Evolutionary conservation across 805 yeast species (phyloP).

Genomic region (Spathaspora sp.): DNA sequence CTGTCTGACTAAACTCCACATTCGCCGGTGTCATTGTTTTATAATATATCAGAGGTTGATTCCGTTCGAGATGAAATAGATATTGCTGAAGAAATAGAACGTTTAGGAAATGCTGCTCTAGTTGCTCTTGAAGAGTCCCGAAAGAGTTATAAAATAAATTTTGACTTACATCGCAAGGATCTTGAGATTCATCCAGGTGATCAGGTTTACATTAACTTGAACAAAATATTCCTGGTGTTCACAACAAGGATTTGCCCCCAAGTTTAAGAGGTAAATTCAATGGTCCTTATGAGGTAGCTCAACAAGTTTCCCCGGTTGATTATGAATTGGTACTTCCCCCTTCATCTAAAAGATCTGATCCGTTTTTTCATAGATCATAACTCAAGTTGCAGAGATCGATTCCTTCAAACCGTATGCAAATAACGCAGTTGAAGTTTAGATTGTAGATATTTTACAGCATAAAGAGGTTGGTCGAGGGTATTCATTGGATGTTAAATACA

Average conservation of each 20-base stretch:
- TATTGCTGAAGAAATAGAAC: not conserved
- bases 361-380: not conserved
- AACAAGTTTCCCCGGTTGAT: not conserved
- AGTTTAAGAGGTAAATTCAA: not conserved
- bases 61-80: not conserved
- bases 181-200: constrained; percentile 1
- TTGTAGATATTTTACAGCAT: too few species aligned
- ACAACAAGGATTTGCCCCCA: not conserved
- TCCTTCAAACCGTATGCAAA: too few species aligned
- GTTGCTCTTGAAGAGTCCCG: not conserved
- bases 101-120: not conserved
- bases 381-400: too few species aligned
- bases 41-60: not conserved
- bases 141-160: not conserved
- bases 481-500: too few species aligned
- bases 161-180: too few species aligned
- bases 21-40: not conserved
- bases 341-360: not conserved
- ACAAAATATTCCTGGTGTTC: not conserved
- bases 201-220: not conserved
- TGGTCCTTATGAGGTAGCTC: not conserved
- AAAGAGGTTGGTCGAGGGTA: too few species aligned
- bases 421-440: too few species aligned
- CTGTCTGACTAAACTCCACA: too few species aligned
- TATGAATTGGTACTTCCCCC: not conserved